Percentiles rank a stretch among this genome's conserved stretches.
Evolutionary conservation across 805 yeast species (phyloP).

Genomic region (Starmerella bombicola): DNA sequence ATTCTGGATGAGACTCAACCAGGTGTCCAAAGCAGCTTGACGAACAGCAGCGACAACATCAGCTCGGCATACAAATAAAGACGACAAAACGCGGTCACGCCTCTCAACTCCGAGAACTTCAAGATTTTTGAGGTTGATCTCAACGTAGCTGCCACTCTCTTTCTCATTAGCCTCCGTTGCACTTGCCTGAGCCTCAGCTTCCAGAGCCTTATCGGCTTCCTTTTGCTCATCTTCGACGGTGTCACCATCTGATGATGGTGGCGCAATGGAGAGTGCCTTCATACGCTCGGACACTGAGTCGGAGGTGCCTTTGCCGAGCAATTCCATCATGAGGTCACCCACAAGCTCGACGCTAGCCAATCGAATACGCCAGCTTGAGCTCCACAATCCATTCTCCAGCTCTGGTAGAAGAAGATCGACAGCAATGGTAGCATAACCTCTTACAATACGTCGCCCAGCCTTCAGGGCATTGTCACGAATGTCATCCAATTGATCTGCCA

Average conservation of each 20-base stretch:
- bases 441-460: conserved; percentile 84
- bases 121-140: conserved; percentile 25
- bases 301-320: conserved; percentile 51
- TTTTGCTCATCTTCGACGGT: conserved; percentile 41
- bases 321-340: conserved; percentile 87
- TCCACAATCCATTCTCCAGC: conserved; percentile 77
- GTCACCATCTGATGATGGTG: conserved; percentile 37
- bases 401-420: conserved; percentile 90
- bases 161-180: conserved; percentile 28
- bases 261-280: conserved; percentile 18
- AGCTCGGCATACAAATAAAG: conserved; percentile 87
- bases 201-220: conserved; percentile 31
- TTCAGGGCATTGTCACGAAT: conserved; percentile 81
- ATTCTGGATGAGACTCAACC: conserved; percentile 93
- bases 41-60: conserved; percentile 82
- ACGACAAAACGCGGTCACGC: conserved; percentile 71
- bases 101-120: conserved; percentile 78
- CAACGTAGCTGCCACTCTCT: conserved; percentile 8
- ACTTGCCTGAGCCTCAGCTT: conserved; percentile 23
- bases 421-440: conserved; percentile 82
- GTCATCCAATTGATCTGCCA: conserved; percentile 79
- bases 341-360: conserved; percentile 87
- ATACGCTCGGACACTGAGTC: conserved; percentile 26
- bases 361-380: conserved; percentile 72
- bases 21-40: conserved; percentile 78